phyloP scores from a whole-genome alignment of 2,329 filamentous ascomycete species.

The Acarospora socialis region DNA sequence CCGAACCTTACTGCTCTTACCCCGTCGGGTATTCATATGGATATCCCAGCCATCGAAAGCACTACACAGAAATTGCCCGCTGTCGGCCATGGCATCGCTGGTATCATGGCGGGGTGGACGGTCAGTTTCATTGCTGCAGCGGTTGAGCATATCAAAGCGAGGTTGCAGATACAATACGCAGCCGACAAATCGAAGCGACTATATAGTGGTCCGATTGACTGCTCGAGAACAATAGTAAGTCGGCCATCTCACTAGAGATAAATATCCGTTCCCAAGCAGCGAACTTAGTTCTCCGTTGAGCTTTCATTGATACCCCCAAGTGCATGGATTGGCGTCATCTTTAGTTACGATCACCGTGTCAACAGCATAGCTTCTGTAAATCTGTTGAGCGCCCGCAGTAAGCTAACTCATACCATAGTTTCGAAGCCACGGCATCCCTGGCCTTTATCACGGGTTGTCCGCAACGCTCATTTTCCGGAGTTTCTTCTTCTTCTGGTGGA shows the following conservation, averaged over 20 bases:
- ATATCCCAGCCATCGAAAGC: conserved; percentile 23
- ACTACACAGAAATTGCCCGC: conserved; percentile 46
- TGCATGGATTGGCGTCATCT: no score
- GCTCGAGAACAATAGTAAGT: conserved; percentile 47
- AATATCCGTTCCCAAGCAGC: background rate
- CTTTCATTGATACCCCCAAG: no score
- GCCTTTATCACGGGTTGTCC: conserved; percentile 71
- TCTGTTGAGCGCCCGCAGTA: no score
- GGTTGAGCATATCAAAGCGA: conserved; percentile 87
- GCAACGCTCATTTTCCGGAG: conserved; percentile 79
- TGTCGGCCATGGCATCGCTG: conserved; percentile 75
- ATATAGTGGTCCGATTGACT: conserved; percentile 81
- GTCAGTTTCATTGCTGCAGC: conserved; percentile 88
- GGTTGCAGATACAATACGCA: conserved; percentile 87
- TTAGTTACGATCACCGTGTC: no score
- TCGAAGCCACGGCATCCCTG: conserved; percentile 54
- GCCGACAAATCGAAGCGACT: conserved; percentile 60
- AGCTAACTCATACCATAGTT: no score
- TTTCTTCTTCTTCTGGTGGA: conserved; percentile 98
- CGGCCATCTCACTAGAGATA: background rate
- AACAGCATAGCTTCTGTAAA: no score
- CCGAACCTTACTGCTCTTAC: conserved; percentile 28
- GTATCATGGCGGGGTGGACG: conserved; percentile 72
- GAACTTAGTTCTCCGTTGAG: no score
- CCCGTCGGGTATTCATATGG: conserved; percentile 19